Evolutionary conservation across 441 rosid species (phyloP).

Genomic region (Arabidopsis lyrata): DNA sequence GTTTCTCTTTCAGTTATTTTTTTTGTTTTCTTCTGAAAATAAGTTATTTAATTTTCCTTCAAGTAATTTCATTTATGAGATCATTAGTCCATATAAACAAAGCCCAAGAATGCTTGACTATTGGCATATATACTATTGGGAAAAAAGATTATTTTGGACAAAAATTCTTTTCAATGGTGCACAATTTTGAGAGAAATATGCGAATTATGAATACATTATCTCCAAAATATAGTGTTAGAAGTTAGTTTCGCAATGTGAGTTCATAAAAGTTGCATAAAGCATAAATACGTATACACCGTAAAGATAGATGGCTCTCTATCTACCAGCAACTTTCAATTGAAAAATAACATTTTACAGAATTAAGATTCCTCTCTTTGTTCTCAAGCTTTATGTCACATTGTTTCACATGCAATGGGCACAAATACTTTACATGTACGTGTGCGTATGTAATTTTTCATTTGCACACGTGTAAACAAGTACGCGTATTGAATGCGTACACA

Average conservation of each 20-base stretch:
- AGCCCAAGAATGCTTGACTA: too few relatives aligned
- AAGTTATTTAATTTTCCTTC: background rate
- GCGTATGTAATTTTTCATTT: background rate
- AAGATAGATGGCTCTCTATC: constrained; percentile 16
- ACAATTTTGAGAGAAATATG: too few relatives aligned
- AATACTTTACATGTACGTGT: constrained; percentile 30
- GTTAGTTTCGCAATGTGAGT: constrained; percentile 1
- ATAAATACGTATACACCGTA: background rate
- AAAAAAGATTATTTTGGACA: too few relatives aligned
- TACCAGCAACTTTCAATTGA: constrained; percentile 23
- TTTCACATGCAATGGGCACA: constrained; percentile 37
- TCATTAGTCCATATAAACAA: too few relatives aligned
- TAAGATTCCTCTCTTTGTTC: constrained; percentile 34
- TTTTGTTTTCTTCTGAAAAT: background rate
- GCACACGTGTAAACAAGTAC: background rate
- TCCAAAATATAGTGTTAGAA: background rate
- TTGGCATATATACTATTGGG: too few relatives aligned
- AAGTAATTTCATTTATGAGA: background rate
- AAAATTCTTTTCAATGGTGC: too few relatives aligned
- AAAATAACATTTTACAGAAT: constrained; percentile 17
- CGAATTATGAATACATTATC: background rate
- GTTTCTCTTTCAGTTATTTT: background rate
- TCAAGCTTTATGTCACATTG: constrained; percentile 38
- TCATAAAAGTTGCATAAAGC: constrained; percentile 18
- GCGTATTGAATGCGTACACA: background rate